Conservation (phyloP, 495 filamentous ascomycete species). For the Penicillium flavigenum region DNA sequence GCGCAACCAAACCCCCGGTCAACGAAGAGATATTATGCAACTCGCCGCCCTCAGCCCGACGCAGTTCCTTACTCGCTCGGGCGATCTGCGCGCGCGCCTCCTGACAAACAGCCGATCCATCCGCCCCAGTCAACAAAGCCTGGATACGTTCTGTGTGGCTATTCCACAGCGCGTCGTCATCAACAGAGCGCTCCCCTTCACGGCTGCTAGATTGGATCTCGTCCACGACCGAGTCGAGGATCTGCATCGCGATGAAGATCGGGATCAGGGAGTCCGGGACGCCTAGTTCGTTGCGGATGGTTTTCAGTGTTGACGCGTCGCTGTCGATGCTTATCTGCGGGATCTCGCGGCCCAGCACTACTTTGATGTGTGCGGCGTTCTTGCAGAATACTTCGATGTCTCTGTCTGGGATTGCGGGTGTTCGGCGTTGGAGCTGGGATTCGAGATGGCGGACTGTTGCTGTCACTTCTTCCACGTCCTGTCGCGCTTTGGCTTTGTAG, state of each 20-base stretch:
- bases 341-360: conserved; percentile 66
- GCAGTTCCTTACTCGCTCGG: conserved; percentile 63
- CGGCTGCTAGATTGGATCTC: conserved; percentile 32
- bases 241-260: conserved; percentile 72
- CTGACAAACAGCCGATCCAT: conserved; percentile 44
- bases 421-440: conserved; percentile 45
- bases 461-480: conserved; percentile 76
- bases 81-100: conserved; percentile 42
- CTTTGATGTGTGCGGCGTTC: conserved; percentile 88
- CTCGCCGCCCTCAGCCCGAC: conserved; percentile 78
- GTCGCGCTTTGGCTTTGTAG: conserved; percentile 85
- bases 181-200: conserved; percentile 29
- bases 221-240: conserved; percentile 55
- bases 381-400: conserved; percentile 96
- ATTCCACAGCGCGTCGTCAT: conserved; percentile 38
- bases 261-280: conserved; percentile 65
- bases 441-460: conserved; percentile 63
- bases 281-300: conserved; percentile 33
- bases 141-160: conserved; percentile 47
- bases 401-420: conserved; percentile 58
- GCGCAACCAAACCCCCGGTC: conserved; percentile 87
- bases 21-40: conserved; percentile 93
- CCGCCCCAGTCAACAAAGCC: conserved; percentile 45
- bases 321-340: conserved; percentile 39
- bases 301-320: conserved; percentile 33